Percentiles rank a stretch among this genome's conserved stretches.
phyloP scores from a whole-genome alignment of 179 eudicot species.

The Corrigiola litoralis region DNA sequence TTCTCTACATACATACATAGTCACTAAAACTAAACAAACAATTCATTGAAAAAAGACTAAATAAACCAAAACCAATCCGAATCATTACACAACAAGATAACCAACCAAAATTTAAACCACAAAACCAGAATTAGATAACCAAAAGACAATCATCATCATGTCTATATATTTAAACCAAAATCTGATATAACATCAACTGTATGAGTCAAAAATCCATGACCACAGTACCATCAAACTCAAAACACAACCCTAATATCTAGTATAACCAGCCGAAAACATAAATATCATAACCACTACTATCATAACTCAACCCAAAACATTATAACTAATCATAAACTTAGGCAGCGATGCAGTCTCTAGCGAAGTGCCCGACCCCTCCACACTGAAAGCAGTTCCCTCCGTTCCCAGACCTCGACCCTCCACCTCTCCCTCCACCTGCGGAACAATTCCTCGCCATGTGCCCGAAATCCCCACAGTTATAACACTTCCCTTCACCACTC shows the following conservation, averaged over 20 bases:
- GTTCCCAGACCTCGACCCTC: constrained; percentile 10
- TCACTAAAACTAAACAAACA: too few species aligned
- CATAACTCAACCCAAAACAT: neutral
- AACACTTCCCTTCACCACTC: constrained; percentile 28
- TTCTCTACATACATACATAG: too few species aligned
- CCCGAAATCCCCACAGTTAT: constrained; percentile 34
- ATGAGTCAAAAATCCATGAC: neutral
- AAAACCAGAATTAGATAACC: too few species aligned
- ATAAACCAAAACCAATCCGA: too few species aligned
- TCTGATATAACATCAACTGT: too few species aligned
- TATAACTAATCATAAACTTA: neutral
- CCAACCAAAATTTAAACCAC: too few species aligned
- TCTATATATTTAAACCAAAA: too few species aligned
- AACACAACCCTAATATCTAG: neutral
- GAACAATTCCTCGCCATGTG: constrained; percentile 48
- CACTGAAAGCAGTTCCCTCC: constrained; percentile 32
- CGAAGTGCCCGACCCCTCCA: constrained; percentile 45
- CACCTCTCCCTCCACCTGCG: constrained; percentile 21
- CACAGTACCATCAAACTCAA: neutral
- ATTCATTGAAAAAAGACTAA: too few species aligned
- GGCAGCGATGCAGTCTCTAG: constrained; percentile 38
- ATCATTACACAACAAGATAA: too few species aligned
- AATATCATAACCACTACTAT: neutral
- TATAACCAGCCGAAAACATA: constrained; percentile 24
- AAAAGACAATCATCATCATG: too few species aligned